Percentiles rank a stretch among this genome's conserved stretches.
Conservation (phyloP, 306 rosid genomes). For the Herpetospermum pedunculosum region DNA sequence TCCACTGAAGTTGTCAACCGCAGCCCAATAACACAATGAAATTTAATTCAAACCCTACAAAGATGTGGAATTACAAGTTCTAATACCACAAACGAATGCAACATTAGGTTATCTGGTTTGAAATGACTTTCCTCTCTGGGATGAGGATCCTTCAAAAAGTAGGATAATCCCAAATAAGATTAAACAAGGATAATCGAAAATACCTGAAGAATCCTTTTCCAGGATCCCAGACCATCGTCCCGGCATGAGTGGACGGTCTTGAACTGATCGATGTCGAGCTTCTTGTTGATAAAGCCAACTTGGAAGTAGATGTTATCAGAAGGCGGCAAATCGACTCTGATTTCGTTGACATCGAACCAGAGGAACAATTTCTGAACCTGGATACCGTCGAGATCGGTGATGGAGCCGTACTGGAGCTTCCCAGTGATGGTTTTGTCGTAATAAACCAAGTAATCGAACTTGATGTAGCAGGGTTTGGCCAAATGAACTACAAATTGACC, state of each 20-base stretch:
- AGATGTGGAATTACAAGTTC: neutral
- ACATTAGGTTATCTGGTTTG: neutral
- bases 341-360: conserved; percentile 81
- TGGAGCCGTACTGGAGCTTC: conserved; percentile 62
- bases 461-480: conserved; percentile 46
- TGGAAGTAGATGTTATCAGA: conserved; percentile 62
- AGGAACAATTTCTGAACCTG: conserved; percentile 57
- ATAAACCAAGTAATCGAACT: conserved; percentile 66
- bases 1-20: neutral
- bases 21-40: neutral
- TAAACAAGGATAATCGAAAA: too few relatives aligned
- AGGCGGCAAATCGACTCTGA: conserved; percentile 80
- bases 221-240: conserved; percentile 12
- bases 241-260: conserved; percentile 56
- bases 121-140: too few relatives aligned
- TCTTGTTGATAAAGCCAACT: conserved; percentile 78
- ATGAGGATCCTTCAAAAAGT: too few relatives aligned
- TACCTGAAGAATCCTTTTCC: conserved; percentile 33
- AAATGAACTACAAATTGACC: conserved; percentile 52
- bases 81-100: neutral
- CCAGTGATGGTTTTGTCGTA: conserved; percentile 62
- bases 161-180: too few relatives aligned
- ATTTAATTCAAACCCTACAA: conserved; percentile 1
- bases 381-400: conserved; percentile 57
- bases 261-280: conserved; percentile 65